Evolutionary conservation across 2,329 filamentous ascomycete genomes (phyloP).

Genomic region (Reticulascus tulasneorum): DNA sequence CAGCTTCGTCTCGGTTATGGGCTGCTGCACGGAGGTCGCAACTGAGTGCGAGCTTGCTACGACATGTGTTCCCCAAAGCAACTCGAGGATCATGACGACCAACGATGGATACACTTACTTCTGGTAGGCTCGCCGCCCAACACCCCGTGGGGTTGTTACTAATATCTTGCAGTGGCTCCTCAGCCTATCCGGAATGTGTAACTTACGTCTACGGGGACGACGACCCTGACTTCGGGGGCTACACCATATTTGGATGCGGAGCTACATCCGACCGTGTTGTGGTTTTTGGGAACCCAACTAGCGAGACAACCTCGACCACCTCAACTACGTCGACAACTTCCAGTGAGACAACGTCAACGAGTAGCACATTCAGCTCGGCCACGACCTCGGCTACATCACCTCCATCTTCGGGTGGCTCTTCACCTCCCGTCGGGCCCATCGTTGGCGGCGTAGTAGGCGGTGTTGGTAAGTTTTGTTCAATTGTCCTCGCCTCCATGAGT

Average conservation of each 20-base stretch:
- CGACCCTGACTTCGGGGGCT: conserved; percentile 16
- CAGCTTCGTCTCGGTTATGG: conserved; percentile 19
- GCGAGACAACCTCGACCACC: not conserved
- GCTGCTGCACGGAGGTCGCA: conserved; percentile 26
- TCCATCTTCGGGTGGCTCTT: too few species aligned
- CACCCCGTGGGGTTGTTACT: too few species aligned
- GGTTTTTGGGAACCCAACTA: conserved; percentile 17
- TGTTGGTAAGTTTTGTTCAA: too few species aligned
- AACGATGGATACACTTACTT: conserved; percentile 22
- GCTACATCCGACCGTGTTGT: conserved; percentile 15
- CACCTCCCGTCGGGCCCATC: conserved; percentile 32
- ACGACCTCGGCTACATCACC: conserved; percentile 1
- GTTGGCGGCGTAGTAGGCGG: conserved; percentile 36
- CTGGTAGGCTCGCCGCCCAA: conserved; percentile 27
- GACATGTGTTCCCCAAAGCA: conserved; percentile 22
- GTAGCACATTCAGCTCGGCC: not conserved
- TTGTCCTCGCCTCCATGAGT: too few species aligned
- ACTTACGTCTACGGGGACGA: conserved; percentile 24
- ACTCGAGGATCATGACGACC: conserved; percentile 16
- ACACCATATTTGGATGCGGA: conserved; percentile 25
- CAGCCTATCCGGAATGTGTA: conserved; percentile 21
- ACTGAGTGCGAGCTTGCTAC: conserved; percentile 18
- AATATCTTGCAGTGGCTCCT: conserved; percentile 18
- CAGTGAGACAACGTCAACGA: not conserved
- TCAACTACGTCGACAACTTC: not conserved